Evolutionary conservation across 495 filamentous ascomycete genomes (phyloP).

Genomic region (Tuber microsphaerosporum): DNA sequence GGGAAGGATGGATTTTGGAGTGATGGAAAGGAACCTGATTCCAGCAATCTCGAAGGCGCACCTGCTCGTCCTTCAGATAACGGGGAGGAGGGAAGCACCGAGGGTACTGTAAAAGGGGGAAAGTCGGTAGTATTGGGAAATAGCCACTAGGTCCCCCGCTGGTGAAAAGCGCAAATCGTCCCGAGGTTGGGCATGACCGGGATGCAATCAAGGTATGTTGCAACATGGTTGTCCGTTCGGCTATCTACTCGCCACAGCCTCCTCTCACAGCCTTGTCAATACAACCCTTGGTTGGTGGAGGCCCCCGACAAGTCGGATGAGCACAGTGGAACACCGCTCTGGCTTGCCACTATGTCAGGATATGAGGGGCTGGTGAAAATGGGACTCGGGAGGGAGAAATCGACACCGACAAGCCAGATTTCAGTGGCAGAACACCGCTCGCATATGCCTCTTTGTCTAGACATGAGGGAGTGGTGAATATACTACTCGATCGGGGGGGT

Average conservation of each 20-base stretch:
- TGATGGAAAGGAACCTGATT: background rate
- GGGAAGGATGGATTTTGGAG: background rate
- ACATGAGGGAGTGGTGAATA: too few species aligned
- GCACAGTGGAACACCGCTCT: too few species aligned
- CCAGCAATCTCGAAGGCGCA: background rate
- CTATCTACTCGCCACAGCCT: slow-evolving; percentile 65
- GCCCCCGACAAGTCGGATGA: too few species aligned
- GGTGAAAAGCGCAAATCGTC: background rate
- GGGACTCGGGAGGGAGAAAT: too few species aligned
- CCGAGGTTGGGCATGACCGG: background rate
- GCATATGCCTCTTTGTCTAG: too few species aligned
- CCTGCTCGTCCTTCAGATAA: background rate
- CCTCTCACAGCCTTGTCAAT: slow-evolving; percentile 56
- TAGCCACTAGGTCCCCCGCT: background rate
- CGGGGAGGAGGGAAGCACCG: background rate
- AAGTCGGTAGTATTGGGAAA: background rate
- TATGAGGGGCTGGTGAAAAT: too few species aligned
- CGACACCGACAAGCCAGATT: too few species aligned
- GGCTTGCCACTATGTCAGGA: too few species aligned
- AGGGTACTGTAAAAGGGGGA: background rate
- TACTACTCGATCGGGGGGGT: too few species aligned
- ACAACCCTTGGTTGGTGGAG: slow-evolving; percentile 33
- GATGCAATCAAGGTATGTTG: slow-evolving; percentile 52
- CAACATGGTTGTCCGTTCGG: slow-evolving; percentile 73
- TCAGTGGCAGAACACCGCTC: too few species aligned